phyloP scores from a whole-genome alignment of 2,329 filamentous ascomycete genomes.

The Achaetomium macrosporum region DNA sequence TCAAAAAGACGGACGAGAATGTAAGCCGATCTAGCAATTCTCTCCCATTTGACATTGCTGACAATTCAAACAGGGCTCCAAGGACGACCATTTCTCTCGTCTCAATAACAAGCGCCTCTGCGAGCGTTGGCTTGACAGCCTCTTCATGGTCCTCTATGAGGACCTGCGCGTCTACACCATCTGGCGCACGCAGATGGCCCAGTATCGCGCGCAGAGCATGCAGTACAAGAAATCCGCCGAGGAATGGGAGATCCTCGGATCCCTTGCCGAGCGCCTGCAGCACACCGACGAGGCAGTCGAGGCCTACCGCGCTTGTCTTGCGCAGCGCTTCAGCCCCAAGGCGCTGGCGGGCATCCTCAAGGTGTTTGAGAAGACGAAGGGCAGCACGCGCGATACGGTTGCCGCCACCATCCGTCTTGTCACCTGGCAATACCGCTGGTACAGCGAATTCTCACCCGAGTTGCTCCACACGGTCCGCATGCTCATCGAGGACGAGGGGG shows the following conservation, averaged over 20 bases:
- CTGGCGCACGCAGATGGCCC: conserved; percentile 96
- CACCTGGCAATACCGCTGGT: conserved; percentile 99
- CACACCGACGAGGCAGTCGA: conserved; percentile 88
- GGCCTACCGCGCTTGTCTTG: conserved; percentile 83
- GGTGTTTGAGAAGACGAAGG: conserved; percentile 66
- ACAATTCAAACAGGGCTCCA: conserved; percentile 44
- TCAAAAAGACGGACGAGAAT: conserved; percentile 67
- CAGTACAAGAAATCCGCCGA: conserved; percentile 95
- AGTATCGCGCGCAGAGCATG: conserved; percentile 87
- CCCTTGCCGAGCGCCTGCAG: conserved; percentile 86
- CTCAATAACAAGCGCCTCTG: conserved; percentile 97
- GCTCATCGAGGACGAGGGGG: conserved; percentile 94
- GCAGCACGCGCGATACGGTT: conserved; percentile 71
- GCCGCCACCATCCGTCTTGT: conserved; percentile 84
- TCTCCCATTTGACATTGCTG: neutral
- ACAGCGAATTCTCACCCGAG: conserved; percentile 95
- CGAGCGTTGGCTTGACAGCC: conserved; percentile 94
- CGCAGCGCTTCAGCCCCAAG: conserved; percentile 87
- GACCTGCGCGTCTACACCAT: conserved; percentile 98
- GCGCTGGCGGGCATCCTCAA: conserved; percentile 80
- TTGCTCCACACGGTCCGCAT: conserved; percentile 82
- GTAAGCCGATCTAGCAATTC: conserved; percentile 36
- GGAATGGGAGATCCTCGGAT: conserved; percentile 96
- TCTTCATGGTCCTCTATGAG: conserved; percentile 99
- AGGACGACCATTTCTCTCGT: conserved; percentile 71